phyloP scores from a whole-genome alignment of 169 alveolate species.

The Theileria equi region DNA sequence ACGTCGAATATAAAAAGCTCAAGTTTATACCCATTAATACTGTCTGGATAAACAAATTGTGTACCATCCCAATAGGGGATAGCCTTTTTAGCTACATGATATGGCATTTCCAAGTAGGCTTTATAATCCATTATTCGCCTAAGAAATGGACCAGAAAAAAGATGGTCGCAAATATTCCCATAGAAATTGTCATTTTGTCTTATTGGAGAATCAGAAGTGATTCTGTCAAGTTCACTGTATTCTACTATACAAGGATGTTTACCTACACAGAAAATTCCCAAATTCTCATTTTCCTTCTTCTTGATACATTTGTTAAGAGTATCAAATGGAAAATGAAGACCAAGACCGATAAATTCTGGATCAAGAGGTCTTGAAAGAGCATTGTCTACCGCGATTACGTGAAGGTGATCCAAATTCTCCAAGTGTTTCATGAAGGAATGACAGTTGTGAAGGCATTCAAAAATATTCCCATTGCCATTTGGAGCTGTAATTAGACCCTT shows the following conservation, averaged over 20 bases:
- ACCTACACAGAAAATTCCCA: conserved; percentile 51
- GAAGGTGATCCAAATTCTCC: conserved; percentile 11
- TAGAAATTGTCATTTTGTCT: not conserved
- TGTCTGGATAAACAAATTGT: conserved; percentile 6
- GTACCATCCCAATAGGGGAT: not conserved
- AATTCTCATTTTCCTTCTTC: conserved; percentile 22
- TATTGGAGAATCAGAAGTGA: conserved; percentile 7
- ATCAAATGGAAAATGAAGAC: conserved; percentile 29
- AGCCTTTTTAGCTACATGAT: conserved; percentile 61
- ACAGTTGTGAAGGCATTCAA: conserved; percentile 55
- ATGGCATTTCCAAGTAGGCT: conserved; percentile 52
- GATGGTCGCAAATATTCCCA: conserved; percentile 76
- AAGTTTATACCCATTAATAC: conserved; percentile 57
- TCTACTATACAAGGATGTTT: conserved; percentile 35
- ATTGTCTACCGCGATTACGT: conserved; percentile 58
- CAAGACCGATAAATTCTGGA: conserved; percentile 46
- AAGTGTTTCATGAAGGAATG: conserved; percentile 21
- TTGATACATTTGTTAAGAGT: conserved; percentile 50
- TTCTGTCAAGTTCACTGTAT: conserved; percentile 49
- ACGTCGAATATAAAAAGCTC: conserved; percentile 74
- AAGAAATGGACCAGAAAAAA: conserved; percentile 61
- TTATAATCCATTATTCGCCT: conserved; percentile 47
- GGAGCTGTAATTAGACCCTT: conserved; percentile 31
- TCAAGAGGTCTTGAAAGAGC: conserved; percentile 50
- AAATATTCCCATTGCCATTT: conserved; percentile 72